Base-by-base conservation (phyloP, 1,284 basidiomycete species). In the Inonotus hispidus region DNA sequence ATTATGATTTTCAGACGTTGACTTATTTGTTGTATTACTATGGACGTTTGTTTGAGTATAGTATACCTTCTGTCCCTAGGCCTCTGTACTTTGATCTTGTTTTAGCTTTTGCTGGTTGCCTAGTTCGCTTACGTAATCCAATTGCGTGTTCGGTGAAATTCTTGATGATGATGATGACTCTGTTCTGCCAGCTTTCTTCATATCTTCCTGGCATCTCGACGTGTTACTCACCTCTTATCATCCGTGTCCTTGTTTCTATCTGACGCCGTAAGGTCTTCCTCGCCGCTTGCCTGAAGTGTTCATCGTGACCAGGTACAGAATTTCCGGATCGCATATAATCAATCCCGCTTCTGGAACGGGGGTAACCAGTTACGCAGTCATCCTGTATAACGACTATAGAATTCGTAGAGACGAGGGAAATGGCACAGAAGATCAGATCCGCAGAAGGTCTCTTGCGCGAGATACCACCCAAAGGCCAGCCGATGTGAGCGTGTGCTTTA, bases 341-440 rank as follows among this genome's bases (percentile, higher is more conserved):
- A 49, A n/a, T 49, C 47, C 16, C 25, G 23, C 27, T 32, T 14
- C 25, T 52, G 32, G 14, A 14, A 32, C 32, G 27, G 7, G 7
- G 32, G 29, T 27, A n/a, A 35, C 50, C 32, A 14, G 32, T 8
- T 8, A 32, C 50, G 25, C 23, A 49, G 56, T 39, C 45, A 13
- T 21, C 32, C 21, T 43, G 2, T 61, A 13, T 3, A 4, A 32
- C 32, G 8, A 32, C 8, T 4, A 8, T 32, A 4, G 32, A 8
- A 4, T 32, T 32, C 32, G 16, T 43, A 7, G n/a, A 21, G 16
- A 14, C 41, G 16, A 43, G 13, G n/a, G 37, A 38, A 14, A 88
- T 89, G 87, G 66, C 79, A 3, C 84, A 84, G 71, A 88, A 82
- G 66, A 81, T 93, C 61, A 79, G 88, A 71, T 74, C 81, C 50